Evolutionary conservation across 257 asterid genomes (phyloP).

Genomic region (Fraxinus anomala): DNA sequence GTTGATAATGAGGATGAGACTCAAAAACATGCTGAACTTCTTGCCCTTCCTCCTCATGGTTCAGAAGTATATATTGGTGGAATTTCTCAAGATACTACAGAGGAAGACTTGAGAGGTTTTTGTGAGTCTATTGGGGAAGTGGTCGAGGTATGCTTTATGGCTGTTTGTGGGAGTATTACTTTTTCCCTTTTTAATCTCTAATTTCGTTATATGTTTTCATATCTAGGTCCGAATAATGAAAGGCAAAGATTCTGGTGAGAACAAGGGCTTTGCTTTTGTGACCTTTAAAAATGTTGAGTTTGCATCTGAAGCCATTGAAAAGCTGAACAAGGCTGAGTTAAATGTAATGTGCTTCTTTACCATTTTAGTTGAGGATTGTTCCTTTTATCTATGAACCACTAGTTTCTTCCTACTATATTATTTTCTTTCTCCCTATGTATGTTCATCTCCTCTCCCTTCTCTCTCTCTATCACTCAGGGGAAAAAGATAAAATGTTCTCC

Average conservation of each 20-base stretch:
- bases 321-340: constrained; percentile 69
- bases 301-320: constrained; percentile 85
- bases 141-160: constrained; percentile 56
- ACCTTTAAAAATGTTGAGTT: constrained; percentile 77
- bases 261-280: constrained; percentile 96
- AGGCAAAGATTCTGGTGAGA: constrained; percentile 80
- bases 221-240: constrained; percentile 88
- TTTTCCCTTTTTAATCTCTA: neutral
- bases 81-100: constrained; percentile 62
- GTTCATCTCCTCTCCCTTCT: constrained; percentile 12
- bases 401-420: neutral
- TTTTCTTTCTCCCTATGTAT: constrained; percentile 7
- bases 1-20: constrained; percentile 47
- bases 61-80: constrained; percentile 96
- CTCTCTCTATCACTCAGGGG: constrained; percentile 51
- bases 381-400: neutral
- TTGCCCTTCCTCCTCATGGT: constrained; percentile 94
- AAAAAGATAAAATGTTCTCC: constrained; percentile 80
- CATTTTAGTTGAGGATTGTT: neutral
- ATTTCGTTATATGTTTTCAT: constrained; percentile 8
- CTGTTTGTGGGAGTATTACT: neutral
- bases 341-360: constrained; percentile 45
- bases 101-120: constrained; percentile 68
- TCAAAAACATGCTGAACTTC: constrained; percentile 72
- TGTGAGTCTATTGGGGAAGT: constrained; percentile 86